Evolutionary conservation across 305 asterid genomes (phyloP), one percentile per base, ranked within the genome.

Genomic region (Solanum hybrid): DNA sequence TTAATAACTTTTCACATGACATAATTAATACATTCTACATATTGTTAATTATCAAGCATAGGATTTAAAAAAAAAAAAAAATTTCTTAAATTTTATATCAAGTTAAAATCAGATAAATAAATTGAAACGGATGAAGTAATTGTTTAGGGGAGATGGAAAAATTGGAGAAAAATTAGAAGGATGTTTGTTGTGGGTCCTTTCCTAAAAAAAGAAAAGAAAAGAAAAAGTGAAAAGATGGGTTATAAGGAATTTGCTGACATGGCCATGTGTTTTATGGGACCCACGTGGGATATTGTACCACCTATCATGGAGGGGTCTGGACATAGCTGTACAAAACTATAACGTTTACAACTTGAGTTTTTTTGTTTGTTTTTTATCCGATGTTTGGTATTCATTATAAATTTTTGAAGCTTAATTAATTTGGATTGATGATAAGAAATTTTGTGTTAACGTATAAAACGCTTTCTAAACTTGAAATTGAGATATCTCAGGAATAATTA

Each of bases 191-290:
- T 37, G 86, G 34, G 66, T 24, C 86, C 32, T 36, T n/a, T 75
- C 80, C 40, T 22, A 1, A 10, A 11, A 36, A 36, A 36, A 77
- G 16, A 32, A 7, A 17, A 32, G 5, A 34, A 77, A 17, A 32
- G 5, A 34, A 77, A 78, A 78, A 35, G 29, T 10, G 29, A 22
- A 37, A 71, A 84, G 90, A 72, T 35, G 40, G 40, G 72, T 42
- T 32, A 78, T 32, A 17, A 26, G 66, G 76, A n/a, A 20, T 90
- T 64, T 90, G 91, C 72, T 90, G 89, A 90, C 91, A 17, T 79
- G 89, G 89, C 91, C 91, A 90, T 87, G 91, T 90, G 91, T 80
- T 24, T 76, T 12, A 4, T 46, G 73, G 88, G 88, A 40, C 89
- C 91, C 89, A 71, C 46, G 16, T 60, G 35, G 85, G 86, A 79